Conservation (phyloP, 495 filamentous ascomycete genomes). For the Aspergillus biplanus region DNA sequence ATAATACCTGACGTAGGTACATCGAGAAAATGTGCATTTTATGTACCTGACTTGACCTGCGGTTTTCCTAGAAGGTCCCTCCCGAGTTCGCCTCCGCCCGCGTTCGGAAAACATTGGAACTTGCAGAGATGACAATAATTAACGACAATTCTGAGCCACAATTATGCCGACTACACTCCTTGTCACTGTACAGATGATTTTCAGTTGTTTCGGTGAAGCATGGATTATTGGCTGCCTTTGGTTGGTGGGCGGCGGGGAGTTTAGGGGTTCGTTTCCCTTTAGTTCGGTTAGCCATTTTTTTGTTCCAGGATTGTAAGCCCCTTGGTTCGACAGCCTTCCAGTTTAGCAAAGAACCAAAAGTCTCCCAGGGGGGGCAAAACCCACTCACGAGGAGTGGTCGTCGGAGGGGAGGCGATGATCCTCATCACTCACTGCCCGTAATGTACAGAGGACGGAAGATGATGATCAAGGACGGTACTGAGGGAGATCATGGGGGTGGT, state of each 20-base stretch:
- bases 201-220: conserved; percentile 22
- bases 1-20: conserved; percentile 10
- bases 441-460: conserved; percentile 9
- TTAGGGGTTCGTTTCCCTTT: conserved; percentile 25
- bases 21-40: background rate
- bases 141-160: background rate
- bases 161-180: background rate
- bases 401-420: conserved; percentile 28
- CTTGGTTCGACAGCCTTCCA: conserved; percentile 22
- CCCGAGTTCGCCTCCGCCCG: background rate
- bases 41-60: too few relatives aligned
- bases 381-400: conserved; percentile 19
- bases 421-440: conserved; percentile 27
- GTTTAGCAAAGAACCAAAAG: conserved; percentile 16
- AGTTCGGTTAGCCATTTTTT: conserved; percentile 20
- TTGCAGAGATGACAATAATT: background rate
- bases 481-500: background rate
- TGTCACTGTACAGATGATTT: background rate
- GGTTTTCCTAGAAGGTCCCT: background rate
- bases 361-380: conserved; percentile 13
- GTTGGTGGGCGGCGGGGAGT: conserved; percentile 19
- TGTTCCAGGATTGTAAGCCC: conserved; percentile 21
- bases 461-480: conserved; percentile 8
- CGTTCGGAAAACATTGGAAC: background rate
- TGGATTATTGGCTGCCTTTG: conserved; percentile 19